Conservation (phyloP, 73 alveolate species). For the Paraurostyla sp. region DNA sequence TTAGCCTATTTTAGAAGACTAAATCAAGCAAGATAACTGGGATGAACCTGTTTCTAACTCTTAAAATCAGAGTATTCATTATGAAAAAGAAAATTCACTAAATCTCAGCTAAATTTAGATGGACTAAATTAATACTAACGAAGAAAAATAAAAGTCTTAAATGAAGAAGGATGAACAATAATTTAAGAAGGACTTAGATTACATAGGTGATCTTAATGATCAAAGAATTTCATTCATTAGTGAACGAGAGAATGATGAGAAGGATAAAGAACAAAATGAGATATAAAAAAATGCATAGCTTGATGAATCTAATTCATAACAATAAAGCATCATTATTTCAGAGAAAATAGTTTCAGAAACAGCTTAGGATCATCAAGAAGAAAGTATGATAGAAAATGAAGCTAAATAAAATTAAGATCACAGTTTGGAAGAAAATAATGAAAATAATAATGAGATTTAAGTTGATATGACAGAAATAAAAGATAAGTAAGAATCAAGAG, state of each 20-base stretch:
- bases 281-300: not conserved
- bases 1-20: not conserved
- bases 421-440: too few relatives aligned
- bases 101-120: constrained; percentile 4
- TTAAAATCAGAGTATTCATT: not conserved
- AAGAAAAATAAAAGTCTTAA: not conserved
- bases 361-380: too few relatives aligned
- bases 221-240: not conserved
- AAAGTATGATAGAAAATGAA: too few relatives aligned
- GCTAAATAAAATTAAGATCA: too few relatives aligned
- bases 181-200: constrained; percentile 7
- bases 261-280: too few relatives aligned
- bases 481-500: not conserved
- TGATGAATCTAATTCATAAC: not conserved
- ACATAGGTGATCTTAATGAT: constrained; percentile 20
- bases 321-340: too few relatives aligned
- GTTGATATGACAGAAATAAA: not conserved
- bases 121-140: not conserved
- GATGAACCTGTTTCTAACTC: constrained; percentile 4
- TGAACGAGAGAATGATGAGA: not conserved
- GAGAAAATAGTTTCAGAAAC: too few relatives aligned
- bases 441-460: too few relatives aligned
- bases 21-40: not conserved
- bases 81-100: constrained; percentile 15
- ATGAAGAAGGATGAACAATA: not conserved